Percentiles rank a stretch among this genome's conserved stretches.
Evolutionary conservation across 352 stramenopile genomes (phyloP).

Genomic region (Phytopythium oedochilum): DNA sequence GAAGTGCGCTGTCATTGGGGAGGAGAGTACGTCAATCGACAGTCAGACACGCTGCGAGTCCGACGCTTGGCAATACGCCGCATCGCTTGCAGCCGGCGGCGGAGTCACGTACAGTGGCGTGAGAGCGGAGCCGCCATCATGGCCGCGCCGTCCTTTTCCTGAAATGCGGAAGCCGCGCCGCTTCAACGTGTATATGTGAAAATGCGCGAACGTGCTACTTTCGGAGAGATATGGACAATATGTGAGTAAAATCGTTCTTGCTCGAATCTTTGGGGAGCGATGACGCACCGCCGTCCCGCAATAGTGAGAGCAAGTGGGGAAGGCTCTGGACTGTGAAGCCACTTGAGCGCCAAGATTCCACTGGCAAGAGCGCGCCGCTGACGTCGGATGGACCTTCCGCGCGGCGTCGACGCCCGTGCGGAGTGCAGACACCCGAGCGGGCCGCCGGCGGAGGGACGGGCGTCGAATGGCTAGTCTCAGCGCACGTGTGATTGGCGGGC

Average conservation of each 20-base stretch:
- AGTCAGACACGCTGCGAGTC: not conserved
- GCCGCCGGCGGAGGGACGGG: not conserved
- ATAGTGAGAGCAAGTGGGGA: too few species aligned
- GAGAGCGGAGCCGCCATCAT: conserved; percentile 26
- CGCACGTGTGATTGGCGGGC: not conserved
- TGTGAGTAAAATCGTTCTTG: too few species aligned
- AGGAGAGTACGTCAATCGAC: not conserved
- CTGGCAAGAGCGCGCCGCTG: not conserved
- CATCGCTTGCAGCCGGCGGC: not conserved
- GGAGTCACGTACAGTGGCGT: conserved; percentile 44
- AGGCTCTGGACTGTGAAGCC: too few species aligned
- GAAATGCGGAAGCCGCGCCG: too few species aligned
- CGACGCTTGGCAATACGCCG: not conserved
- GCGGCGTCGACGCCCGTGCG: not conserved
- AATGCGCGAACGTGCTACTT: too few species aligned
- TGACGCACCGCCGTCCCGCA: too few species aligned
- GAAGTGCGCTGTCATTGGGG: conserved; percentile 51
- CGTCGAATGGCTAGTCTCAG: not conserved
- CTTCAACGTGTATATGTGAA: too few species aligned
- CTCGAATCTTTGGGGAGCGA: too few species aligned
- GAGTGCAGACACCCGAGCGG: not conserved
- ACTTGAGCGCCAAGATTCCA: too few species aligned
- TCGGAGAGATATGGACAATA: too few species aligned
- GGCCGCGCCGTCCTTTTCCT: too few species aligned
- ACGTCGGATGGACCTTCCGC: not conserved